Percentiles rank a stretch among this genome's conserved stretches.
phyloP scores from a whole-genome alignment of 768 basidiomycete species.

The Hericium alpestre region DNA sequence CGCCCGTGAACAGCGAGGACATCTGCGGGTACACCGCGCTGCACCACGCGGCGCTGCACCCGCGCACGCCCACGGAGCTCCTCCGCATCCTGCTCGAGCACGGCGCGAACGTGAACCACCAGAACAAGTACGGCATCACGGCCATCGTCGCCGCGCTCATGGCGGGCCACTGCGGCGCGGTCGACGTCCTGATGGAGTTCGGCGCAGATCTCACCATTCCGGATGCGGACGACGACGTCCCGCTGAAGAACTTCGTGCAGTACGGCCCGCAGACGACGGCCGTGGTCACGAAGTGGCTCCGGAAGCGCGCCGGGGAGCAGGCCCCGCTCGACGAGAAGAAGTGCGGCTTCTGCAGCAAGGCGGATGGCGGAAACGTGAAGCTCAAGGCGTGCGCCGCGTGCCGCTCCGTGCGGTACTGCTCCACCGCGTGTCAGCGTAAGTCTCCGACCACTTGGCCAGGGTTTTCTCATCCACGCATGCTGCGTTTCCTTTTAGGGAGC shows the following conservation, averaged over 20 bases:
- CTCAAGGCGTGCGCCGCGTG: slow-evolving; percentile 38
- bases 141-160: slow-evolving; percentile 27
- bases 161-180: slow-evolving; percentile 1
- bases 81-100: slow-evolving; percentile 29
- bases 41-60: slow-evolving; percentile 31
- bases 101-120: slow-evolving; percentile 40
- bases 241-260: slow-evolving; percentile 17
- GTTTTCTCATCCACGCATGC: neutral
- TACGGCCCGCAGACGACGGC: slow-evolving; percentile 37
- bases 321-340: slow-evolving; percentile 32
- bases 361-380: slow-evolving; percentile 27
- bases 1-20: slow-evolving; percentile 31
- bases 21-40: slow-evolving; percentile 41
- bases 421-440: slow-evolving; percentile 43
- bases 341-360: slow-evolving; percentile 30
- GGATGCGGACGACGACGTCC: slow-evolving; percentile 30
- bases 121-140: slow-evolving; percentile 38
- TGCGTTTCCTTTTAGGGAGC: slow-evolving; percentile 22
- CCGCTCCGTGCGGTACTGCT: slow-evolving; percentile 45
- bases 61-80: slow-evolving; percentile 19
- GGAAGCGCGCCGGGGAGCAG: slow-evolving; percentile 33
- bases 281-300: slow-evolving; percentile 33
- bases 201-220: slow-evolving; percentile 33
- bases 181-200: slow-evolving; percentile 40
- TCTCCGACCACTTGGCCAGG: neutral